A percentile compares a stretch with the other conserved stretches of the same genome.
Conservation (phyloP, 2,329 filamentous ascomycete genomes). For the Exophiala aquamarina region DNA sequence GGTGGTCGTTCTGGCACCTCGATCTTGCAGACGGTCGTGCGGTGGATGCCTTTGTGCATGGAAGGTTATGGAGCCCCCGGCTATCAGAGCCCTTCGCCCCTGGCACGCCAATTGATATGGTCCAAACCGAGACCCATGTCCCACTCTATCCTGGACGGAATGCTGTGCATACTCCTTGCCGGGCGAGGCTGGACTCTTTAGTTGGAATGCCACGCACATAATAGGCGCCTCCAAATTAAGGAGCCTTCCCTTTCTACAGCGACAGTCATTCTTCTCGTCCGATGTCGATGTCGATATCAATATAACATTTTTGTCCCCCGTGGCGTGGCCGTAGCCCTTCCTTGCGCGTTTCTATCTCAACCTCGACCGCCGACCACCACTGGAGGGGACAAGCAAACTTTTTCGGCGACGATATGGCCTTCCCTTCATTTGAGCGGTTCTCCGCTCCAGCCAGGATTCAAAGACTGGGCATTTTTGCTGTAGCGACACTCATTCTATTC, state of each 20-base stretch:
- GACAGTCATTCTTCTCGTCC: constrained; percentile 3
- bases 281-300: constrained; percentile 8
- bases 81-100: not conserved
- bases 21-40: not conserved
- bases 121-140: not conserved
- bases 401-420: constrained; percentile 12
- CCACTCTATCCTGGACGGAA: not conserved
- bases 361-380: not conserved
- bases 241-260: not conserved
- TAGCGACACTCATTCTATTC: constrained; percentile 14
- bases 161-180: constrained; percentile 3
- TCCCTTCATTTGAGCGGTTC: constrained; percentile 17
- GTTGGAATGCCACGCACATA: constrained; percentile 12
- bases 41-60: not conserved
- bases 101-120: not conserved
- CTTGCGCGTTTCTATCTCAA: not conserved
- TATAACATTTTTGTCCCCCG: constrained; percentile 12
- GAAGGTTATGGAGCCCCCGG: not conserved
- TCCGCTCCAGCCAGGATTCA: constrained; percentile 21
- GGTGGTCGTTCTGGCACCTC: too few relatives aligned
- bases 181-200: constrained; percentile 15
- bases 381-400: constrained; percentile 6
- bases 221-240: constrained; percentile 12
- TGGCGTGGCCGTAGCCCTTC: not conserved
- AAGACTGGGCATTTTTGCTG: constrained; percentile 15